These are phyloP conservation scores for Dicorynia guianensis DNA, from an alignment of 306 rosid species.

Conservation along the genomic window DNA sequence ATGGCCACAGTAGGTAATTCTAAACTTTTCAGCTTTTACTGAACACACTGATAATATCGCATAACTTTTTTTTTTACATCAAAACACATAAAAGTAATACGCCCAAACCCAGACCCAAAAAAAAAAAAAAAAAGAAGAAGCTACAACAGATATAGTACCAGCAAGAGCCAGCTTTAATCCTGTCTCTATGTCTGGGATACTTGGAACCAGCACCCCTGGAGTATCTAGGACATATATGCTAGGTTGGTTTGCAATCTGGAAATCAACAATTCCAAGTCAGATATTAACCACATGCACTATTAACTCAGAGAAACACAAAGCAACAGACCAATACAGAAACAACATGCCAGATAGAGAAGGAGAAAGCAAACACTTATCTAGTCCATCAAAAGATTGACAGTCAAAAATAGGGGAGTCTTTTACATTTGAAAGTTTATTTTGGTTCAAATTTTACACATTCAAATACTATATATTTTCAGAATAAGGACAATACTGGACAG, in stretches of 20 bases:
- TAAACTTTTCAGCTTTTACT: slow-evolving; percentile 2
- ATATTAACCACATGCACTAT: neutral
- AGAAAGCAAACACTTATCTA: neutral
- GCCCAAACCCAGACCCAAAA: neutral
- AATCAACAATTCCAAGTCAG: slow-evolving; percentile 30
- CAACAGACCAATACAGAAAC: neutral
- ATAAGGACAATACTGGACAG: neutral
- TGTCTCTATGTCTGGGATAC: slow-evolving; percentile 84
- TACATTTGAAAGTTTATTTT: neutral
- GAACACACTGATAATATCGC: slow-evolving; percentile 1
- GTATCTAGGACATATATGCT: slow-evolving; percentile 93
- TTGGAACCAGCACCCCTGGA: slow-evolving; percentile 96
- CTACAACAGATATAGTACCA: slow-evolving; percentile 52
- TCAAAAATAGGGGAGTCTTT: neutral
- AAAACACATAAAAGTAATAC: no score
- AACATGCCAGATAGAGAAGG: neutral
- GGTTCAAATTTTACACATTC: neutral
- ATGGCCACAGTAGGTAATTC: slow-evolving; percentile 2
- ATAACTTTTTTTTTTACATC: neutral
- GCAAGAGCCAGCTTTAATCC: slow-evolving; percentile 94
- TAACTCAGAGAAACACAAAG: slow-evolving; percentile 9
- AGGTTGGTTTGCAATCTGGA: slow-evolving; percentile 91
- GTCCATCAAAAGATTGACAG: neutral
- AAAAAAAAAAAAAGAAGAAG: neutral
- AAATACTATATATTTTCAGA: neutral